phyloP scores from a whole-genome alignment of 2,329 filamentous ascomycete genomes.

The Bipolaris oryzae region DNA sequence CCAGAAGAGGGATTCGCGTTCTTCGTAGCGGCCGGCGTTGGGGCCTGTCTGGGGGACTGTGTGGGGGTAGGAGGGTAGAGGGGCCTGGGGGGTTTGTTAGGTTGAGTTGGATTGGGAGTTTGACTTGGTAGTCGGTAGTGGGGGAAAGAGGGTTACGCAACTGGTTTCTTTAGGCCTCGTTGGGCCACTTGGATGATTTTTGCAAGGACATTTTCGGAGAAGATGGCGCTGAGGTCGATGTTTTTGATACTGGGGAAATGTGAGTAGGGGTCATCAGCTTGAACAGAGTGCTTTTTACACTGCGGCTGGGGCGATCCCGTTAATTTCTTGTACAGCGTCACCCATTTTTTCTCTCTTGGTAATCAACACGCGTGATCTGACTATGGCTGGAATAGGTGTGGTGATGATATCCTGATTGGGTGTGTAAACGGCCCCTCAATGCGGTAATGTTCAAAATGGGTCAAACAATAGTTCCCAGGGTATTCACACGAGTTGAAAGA shows the following conservation, averaged over 20 bases:
- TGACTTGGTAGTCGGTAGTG: background rate
- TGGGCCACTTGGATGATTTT: conserved; percentile 45
- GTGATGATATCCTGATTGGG: background rate
- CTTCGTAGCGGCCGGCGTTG: conserved; percentile 36
- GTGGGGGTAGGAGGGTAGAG: conserved; percentile 41
- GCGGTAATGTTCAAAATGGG: background rate
- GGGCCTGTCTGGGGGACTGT: conserved; percentile 40
- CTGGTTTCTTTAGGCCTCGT: conserved; percentile 32
- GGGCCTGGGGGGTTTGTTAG: conserved; percentile 21
- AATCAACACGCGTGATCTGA: background rate
- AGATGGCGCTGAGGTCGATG: conserved; percentile 35
- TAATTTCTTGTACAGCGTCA: background rate
- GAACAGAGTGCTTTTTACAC: conserved; percentile 12
- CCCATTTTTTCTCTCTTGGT: conserved; percentile 12
- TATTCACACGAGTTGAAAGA: background rate
- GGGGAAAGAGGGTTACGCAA: conserved; percentile 13
- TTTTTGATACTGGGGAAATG: conserved; percentile 27
- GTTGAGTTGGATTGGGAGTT: background rate
- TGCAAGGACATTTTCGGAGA: conserved; percentile 37
- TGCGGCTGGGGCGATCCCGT: conserved; percentile 1
- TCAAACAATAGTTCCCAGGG: background rate
- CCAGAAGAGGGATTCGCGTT: conserved; percentile 47
- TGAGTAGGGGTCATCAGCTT: background rate
- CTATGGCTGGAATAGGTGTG: background rate
- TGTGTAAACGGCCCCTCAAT: background rate